phyloP scores from a whole-genome alignment of 768 basidiomycete genomes.

The Ephemerocybe angulata region DNA sequence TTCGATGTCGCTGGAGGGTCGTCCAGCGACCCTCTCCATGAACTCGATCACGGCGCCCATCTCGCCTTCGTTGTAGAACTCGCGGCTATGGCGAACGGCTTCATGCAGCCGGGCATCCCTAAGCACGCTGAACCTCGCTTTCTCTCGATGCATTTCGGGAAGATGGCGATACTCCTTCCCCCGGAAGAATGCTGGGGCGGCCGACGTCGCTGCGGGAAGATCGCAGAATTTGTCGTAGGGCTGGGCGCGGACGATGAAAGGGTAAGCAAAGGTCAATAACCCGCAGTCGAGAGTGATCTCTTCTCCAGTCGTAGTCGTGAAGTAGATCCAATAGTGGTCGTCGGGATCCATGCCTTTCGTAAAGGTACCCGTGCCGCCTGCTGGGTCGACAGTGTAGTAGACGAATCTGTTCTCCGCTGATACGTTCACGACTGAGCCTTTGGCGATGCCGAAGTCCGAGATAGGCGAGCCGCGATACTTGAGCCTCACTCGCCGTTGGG shows the following conservation, averaged over 20 bases:
- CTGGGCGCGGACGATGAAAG: constrained; percentile 10
- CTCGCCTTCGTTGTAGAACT: constrained; percentile 10
- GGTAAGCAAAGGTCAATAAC: constrained; percentile 42
- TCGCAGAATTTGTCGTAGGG: constrained; percentile 10
- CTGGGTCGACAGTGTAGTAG: constrained; percentile 26
- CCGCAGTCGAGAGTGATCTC: constrained; percentile 37
- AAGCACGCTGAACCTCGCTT: constrained; percentile 6
- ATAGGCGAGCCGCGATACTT: constrained; percentile 37
- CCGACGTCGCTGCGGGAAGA: constrained; percentile 13
- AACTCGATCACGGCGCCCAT: constrained; percentile 18
- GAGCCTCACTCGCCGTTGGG: constrained; percentile 28
- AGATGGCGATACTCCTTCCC: too few species aligned
- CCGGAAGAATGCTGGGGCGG: too few species aligned
- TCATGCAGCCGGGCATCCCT: constrained; percentile 21
- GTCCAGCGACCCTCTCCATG: constrained; percentile 29
- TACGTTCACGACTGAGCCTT: constrained; percentile 32
- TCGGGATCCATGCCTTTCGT: constrained; percentile 38
- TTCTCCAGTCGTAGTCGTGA: constrained; percentile 39
- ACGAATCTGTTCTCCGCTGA: constrained; percentile 33
- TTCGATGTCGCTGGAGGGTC: constrained; percentile 17
- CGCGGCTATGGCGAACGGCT: constrained; percentile 11
- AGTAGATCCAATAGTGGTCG: constrained; percentile 50
- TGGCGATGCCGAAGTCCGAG: constrained; percentile 42
- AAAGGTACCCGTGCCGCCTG: too few species aligned
- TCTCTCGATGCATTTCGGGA: too few species aligned